Evolutionary conservation across 371 early-diverging fungal genomes (phyloP), one percentile per base, ranked within the genome.

Genomic region (Coemansia sp.): DNA sequence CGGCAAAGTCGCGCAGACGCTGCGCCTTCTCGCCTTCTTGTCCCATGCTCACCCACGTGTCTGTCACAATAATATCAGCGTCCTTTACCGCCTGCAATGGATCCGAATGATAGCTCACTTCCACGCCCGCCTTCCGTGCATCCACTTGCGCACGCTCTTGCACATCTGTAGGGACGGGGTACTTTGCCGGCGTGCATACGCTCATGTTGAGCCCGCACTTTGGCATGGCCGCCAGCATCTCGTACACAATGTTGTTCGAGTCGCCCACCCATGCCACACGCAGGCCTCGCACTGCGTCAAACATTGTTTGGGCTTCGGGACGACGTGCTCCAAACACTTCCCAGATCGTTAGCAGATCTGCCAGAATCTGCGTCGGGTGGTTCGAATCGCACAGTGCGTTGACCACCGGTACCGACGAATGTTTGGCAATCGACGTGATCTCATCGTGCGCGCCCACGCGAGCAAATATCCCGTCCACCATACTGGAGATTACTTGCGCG

Each of bases 21-120:
- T 90, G 80, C 7, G 82, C 88, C 86, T 93, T 93, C 76, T 97
- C 97, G 13, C 80, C 82, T 81, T 97, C 97, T 80, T 95, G 94
- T 34, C 98, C 98, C 98, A 98, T 98, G 69, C 92, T 91, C 54
- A 97, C 85, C 96, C 97, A 98, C 4, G 97, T 96, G 75, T 98
- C 98, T 4, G 98, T 98, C 10, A 96, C 87, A 63, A 98, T 89
- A 34, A 95, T 83, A 79, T 98, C 89, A 10, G 93, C 92, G 51
- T 84, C 88, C 16, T 83, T 82, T 51, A 95, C 78, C 1, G 98
- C 98, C 29, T 86, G 87, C 42, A 81, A 67, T 2, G 98, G 95
- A 21, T 87, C 83, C 10, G 82, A 79, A 21, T 86, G 87, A 63
- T 89, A 85, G 1, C 67, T 56, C n/a, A 96, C 75, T 31, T 79